Percentiles rank a stretch among this genome's conserved stretches.
Conservation (phyloP, 2,329 filamentous ascomycete genomes). For the Alternaria arbusti region DNA sequence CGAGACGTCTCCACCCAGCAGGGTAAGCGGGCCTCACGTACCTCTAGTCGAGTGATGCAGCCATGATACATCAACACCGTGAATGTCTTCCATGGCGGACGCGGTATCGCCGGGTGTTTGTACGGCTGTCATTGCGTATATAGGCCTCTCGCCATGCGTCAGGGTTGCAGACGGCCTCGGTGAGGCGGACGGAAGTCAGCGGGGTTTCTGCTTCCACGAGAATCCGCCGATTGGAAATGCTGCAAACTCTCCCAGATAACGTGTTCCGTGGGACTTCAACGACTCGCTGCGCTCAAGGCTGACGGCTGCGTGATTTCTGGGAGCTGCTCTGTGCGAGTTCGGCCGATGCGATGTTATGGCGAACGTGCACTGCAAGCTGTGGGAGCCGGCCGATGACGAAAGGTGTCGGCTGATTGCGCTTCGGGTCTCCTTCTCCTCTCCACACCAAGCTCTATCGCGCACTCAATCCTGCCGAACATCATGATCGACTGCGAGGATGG, state of each 20-base stretch:
- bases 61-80: slow-evolving; percentile 89
- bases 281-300: slow-evolving; percentile 15
- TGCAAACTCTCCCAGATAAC: slow-evolving; percentile 10
- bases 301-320: slow-evolving; percentile 10
- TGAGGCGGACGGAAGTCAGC: slow-evolving; percentile 33
- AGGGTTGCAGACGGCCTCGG: slow-evolving; percentile 15
- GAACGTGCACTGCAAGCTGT: slow-evolving; percentile 10
- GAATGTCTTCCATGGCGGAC: slow-evolving; percentile 74
- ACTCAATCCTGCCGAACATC: neutral
- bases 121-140: slow-evolving; percentile 31
- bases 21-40: slow-evolving; percentile 62
- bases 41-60: slow-evolving; percentile 86
- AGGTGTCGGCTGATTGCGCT: slow-evolving; percentile 14
- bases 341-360: slow-evolving; percentile 14
- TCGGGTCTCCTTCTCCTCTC: slow-evolving; percentile 26
- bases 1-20: slow-evolving; percentile 28
- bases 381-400: slow-evolving; percentile 22
- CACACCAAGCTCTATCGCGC: neutral
- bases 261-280: slow-evolving; percentile 1
- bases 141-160: slow-evolving; percentile 35
- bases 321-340: slow-evolving; percentile 21
- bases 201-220: slow-evolving; percentile 27
- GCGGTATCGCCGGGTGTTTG: slow-evolving; percentile 25
- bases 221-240: slow-evolving; percentile 33
- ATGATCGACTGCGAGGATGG: neutral